A percentile compares a stretch with the other conserved stretches of the same genome.
Evolutionary conservation across 768 basidiomycete species (phyloP).

Genomic region (Tricholomella constricta): DNA sequence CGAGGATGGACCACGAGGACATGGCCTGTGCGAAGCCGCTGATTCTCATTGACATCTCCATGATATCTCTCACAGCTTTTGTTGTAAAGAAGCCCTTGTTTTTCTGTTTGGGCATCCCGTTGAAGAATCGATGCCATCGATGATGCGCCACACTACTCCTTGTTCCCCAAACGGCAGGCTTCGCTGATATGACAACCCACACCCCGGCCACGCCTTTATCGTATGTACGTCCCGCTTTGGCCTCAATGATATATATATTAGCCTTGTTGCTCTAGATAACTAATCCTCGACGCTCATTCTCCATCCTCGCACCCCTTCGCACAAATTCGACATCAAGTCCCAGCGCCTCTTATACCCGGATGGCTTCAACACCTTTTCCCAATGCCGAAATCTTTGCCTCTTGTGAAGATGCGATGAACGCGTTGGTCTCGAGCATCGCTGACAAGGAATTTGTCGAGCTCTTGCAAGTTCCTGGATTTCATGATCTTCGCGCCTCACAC

Average conservation of each 20-base stretch:
- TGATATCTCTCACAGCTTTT: background rate
- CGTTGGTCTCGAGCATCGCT: background rate
- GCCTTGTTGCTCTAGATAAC: background rate
- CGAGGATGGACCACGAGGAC: background rate
- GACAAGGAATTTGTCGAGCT: background rate
- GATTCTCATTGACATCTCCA: background rate
- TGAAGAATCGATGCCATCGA: background rate
- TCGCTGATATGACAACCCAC: background rate
- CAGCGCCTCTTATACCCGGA: background rate
- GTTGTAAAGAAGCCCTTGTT: background rate
- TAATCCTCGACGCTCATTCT: background rate
- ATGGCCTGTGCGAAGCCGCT: background rate
- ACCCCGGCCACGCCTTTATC: background rate
- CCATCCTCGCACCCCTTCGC: background rate
- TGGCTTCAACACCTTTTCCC: background rate
- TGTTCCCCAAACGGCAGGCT: background rate
- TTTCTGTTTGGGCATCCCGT: background rate
- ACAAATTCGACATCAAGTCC: too few species aligned
- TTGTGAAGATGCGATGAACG: background rate
- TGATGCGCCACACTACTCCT: background rate
- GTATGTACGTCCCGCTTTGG: background rate
- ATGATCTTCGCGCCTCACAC: background rate
- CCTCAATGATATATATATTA: background rate
- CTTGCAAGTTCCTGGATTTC: background rate
- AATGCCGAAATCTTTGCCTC: background rate